Base-by-base conservation (phyloP, 208 protist species). In the Trypanosoma congolense region DNA sequence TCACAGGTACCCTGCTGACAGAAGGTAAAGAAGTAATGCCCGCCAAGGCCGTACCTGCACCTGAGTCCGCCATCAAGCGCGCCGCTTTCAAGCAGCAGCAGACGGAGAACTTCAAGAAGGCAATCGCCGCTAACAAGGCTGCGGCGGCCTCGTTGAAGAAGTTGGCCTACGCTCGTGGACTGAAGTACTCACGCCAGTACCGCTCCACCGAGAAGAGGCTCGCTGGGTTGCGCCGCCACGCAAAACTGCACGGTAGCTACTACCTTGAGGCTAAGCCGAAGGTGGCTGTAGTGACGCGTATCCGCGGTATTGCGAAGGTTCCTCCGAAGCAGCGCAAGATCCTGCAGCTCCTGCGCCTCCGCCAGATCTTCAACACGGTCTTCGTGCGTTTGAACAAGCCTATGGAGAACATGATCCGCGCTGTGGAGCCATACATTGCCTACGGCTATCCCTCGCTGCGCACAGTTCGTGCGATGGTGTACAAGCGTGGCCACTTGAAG, bases 371-470 rank as follows among this genome's bases (percentile, higher is more conserved):
- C 95, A 99, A 99, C 83, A 98, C 87, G 50, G 96, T 99, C 44
- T 99, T 99, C 71, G 83, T 99, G 63, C 93, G 93, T 61, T 50
- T 99, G 26, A 99, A 99, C 96, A 99, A 99, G 83, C 96, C 98
- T 41, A 99, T 98, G 33, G 79, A 99, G 66, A 99, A 98, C 73
- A 99, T 99, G 98, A 90, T 99, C 31, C 89, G 90, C 58, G 65
- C 96, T 9, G 96, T 99, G 49, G 97, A 99, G 83, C 97, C 97
- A 53, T 99, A 99, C 93, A 89, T 99, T 59, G 94, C 98, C 45
- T 99, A 98, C 77, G 99, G 98, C 56, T 98, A 98, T 71, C 98
- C 98, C 45, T 97, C 88, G 56, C 82, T 99, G 18, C 94, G 97
- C 71, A 96, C 98, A 3, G 88, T 99, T 28, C 83, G 93, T 30